Conservation (phyloP, 2,329 filamentous ascomycete genomes). For the Colletotrichum zoysiae region DNA sequence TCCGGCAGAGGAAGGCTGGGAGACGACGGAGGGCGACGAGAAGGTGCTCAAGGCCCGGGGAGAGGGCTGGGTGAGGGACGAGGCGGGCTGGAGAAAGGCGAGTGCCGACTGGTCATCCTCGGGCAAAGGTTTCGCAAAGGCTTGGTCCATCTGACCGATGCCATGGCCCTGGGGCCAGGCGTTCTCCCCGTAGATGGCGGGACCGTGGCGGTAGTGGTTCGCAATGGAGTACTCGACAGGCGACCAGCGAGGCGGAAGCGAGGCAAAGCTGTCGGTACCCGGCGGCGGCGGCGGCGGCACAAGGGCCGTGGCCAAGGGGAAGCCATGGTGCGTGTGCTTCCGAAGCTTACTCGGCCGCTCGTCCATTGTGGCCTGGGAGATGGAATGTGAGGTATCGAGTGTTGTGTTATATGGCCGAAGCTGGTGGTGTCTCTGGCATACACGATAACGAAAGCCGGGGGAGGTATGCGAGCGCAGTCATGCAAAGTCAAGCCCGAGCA, state of each 20-base stretch:
- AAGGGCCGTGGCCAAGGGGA: not conserved
- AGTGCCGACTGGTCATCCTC: not conserved
- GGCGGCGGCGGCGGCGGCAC: not conserved
- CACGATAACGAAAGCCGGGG: not conserved
- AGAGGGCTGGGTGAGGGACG: constrained; percentile 1
- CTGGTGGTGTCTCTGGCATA: not conserved
- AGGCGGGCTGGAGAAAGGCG: constrained; percentile 2
- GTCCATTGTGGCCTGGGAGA: not conserved
- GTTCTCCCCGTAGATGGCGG: constrained; percentile 28
- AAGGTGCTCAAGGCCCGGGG: constrained; percentile 45
- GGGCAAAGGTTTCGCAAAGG: constrained; percentile 8
- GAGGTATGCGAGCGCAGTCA: not conserved
- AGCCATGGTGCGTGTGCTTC: not conserved
- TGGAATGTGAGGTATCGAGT: constrained; percentile 5
- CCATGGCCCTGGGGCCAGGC: constrained; percentile 26
- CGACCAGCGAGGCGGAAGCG: constrained; percentile 29
- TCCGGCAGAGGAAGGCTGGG: constrained; percentile 47
- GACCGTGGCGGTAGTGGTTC: constrained; percentile 18
- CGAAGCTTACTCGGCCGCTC: constrained; percentile 5
- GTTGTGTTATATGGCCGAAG: not conserved
- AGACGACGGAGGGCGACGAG: constrained; percentile 42
- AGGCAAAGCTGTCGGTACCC: constrained; percentile 17
- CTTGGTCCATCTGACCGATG: constrained; percentile 2
- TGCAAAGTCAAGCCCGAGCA: not conserved
- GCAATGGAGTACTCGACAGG: constrained; percentile 9